Percentiles rank a stretch among this genome's conserved stretches.
Conservation (phyloP, 2,329 filamentous ascomycete species). For the Ceratocystis eucalypticola region DNA sequence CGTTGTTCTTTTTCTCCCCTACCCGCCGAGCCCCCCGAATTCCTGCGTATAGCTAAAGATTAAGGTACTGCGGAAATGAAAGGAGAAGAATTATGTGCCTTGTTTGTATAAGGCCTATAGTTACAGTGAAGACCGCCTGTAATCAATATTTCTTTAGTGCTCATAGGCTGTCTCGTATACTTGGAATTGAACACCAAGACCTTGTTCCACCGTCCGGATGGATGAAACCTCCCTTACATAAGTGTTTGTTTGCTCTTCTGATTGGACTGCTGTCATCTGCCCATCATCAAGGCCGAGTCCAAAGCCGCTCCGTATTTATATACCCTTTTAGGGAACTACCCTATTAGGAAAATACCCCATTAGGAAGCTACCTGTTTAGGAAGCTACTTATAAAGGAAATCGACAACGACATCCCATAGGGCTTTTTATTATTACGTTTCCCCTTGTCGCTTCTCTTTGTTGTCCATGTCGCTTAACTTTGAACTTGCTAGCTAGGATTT, state of each 20-base stretch:
- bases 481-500: not conserved
- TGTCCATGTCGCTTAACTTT: not conserved
- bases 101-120: too few species aligned
- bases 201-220: too few species aligned
- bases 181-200: too few species aligned
- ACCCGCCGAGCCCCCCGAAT: not conserved
- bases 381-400: not conserved
- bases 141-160: not conserved
- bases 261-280: not conserved
- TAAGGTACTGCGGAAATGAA: not conserved
- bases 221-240: too few species aligned
- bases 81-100: not conserved
- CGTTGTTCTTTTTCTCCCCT: not conserved
- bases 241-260: not conserved
- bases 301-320: not conserved
- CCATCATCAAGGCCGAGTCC: not conserved
- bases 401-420: not conserved
- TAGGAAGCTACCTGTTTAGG: not conserved
- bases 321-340: not conserved
- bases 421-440: not conserved
- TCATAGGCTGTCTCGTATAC: not conserved
- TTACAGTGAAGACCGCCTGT: not conserved
- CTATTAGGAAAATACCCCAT: not conserved
- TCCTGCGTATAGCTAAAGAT: not conserved
- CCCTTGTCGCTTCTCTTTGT: not conserved